Evolutionary conservation across 2,329 filamentous ascomycete species (phyloP).

Genomic region (Ilyonectria robusta): DNA sequence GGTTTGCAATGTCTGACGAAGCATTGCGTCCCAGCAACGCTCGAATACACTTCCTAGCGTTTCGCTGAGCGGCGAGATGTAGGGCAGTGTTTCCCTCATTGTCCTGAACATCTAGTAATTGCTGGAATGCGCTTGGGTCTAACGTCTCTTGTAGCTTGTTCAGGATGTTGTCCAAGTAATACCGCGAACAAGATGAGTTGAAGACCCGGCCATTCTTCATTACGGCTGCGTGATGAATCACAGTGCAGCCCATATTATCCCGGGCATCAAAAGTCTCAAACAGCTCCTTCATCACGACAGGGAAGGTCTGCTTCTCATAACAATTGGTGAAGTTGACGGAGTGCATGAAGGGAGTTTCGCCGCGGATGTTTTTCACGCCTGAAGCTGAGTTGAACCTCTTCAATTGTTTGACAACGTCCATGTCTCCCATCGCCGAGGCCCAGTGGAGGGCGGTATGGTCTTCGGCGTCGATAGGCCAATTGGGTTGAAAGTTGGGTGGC

Average conservation of each 20-base stretch:
- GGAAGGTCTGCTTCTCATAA: conserved; percentile 93
- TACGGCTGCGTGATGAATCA: conserved; percentile 94
- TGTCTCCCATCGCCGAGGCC: conserved; percentile 97
- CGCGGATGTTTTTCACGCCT: conserved; percentile 77
- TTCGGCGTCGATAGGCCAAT: conserved; percentile 94
- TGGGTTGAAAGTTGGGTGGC: conserved; percentile 87
- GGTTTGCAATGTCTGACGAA: conserved; percentile 85
- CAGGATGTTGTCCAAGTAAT: conserved; percentile 93
- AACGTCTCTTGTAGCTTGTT: conserved; percentile 87
- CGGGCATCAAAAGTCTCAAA: conserved; percentile 84
- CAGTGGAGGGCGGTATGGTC: conserved; percentile 95
- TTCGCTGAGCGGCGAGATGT: conserved; percentile 82
- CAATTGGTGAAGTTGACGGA: conserved; percentile 98
- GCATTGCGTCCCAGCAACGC: conserved; percentile 84
- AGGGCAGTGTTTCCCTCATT: conserved; percentile 89
- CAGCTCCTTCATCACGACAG: conserved; percentile 85
- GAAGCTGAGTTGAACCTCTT: conserved; percentile 84
- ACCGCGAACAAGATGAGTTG: conserved; percentile 90
- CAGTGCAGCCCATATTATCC: conserved; percentile 86
- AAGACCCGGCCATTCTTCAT: conserved; percentile 86
- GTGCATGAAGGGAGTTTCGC: conserved; percentile 94
- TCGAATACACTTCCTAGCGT: conserved; percentile 91
- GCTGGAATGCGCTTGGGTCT: conserved; percentile 81
- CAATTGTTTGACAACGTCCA: conserved; percentile 91
- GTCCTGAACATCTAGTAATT: conserved; percentile 86